Evolutionary conservation across 306 rosid genomes (phyloP).

Genomic region (Benincasa hispida): DNA sequence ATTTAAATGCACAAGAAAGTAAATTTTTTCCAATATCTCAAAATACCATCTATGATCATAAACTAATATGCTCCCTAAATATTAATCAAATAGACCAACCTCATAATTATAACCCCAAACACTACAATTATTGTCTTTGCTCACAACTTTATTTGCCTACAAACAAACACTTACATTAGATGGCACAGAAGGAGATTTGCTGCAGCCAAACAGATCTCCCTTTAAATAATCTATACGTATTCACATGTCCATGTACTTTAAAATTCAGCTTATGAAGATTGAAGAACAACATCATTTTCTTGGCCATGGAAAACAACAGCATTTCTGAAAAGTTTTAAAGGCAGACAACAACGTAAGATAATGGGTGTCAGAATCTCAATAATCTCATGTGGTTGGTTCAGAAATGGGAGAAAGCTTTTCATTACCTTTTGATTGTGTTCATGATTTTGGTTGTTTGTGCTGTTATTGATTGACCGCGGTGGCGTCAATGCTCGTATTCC

Average conservation of each 20-base stretch:
- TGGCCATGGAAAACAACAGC: slow-evolving; percentile 8
- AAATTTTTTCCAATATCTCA: no score
- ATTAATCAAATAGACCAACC: background rate
- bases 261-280: background rate
- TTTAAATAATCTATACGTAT: background rate
- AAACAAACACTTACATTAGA: background rate
- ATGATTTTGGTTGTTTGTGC: slow-evolving; percentile 12
- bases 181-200: background rate
- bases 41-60: no score
- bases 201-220: background rate
- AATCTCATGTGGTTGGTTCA: background rate
- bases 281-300: background rate
- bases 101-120: background rate
- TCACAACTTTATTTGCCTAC: background rate
- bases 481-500: slow-evolving; percentile 35
- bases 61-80: background rate
- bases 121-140: background rate
- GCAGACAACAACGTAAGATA: background rate
- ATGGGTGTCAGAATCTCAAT: background rate
- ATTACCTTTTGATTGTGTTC: background rate
- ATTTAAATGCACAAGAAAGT: no score
- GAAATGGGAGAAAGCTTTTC: slow-evolving; percentile 21
- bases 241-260: background rate
- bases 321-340: background rate
- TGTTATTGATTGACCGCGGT: slow-evolving; percentile 17